Percentiles rank a stretch among this genome's conserved stretches.
These are phyloP conservation scores for Plantago rigida DNA, from an alignment of 305 asterid genomes.

Conservation along the genomic window DNA sequence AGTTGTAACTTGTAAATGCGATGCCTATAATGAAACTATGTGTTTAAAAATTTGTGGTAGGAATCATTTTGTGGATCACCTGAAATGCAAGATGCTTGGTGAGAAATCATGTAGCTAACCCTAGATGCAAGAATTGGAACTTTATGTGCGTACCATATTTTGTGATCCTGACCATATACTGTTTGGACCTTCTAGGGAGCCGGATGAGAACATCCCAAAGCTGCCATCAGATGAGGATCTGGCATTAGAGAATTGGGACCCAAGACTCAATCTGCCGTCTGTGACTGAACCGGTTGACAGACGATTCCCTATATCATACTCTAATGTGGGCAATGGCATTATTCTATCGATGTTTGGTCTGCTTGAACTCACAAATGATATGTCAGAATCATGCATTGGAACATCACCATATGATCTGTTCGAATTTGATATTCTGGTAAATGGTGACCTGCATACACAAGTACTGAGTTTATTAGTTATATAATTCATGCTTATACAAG, in stretches of 20 bases:
- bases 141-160: slow-evolving; percentile 43
- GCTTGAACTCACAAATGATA: slow-evolving; percentile 66
- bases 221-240: slow-evolving; percentile 43
- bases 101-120: no score
- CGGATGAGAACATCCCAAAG: slow-evolving; percentile 44
- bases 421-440: slow-evolving; percentile 39
- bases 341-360: slow-evolving; percentile 49
- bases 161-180: slow-evolving; percentile 64
- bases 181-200: slow-evolving; percentile 51
- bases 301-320: slow-evolving; percentile 43
- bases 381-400: slow-evolving; percentile 48
- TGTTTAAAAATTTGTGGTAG: no score
- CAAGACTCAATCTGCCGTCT: slow-evolving; percentile 52
- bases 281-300: slow-evolving; percentile 57
- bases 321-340: slow-evolving; percentile 17
- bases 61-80: no score
- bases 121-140: no score
- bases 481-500: not conserved
- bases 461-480: slow-evolving; percentile 5
- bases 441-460: slow-evolving; percentile 59
- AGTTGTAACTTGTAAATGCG: no score
- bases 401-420: slow-evolving; percentile 49
- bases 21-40: no score
- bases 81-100: no score
- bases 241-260: slow-evolving; percentile 51